Base-by-base conservation (phyloP, 1,139 yeast genomes). In the Taphrina betulina region DNA sequence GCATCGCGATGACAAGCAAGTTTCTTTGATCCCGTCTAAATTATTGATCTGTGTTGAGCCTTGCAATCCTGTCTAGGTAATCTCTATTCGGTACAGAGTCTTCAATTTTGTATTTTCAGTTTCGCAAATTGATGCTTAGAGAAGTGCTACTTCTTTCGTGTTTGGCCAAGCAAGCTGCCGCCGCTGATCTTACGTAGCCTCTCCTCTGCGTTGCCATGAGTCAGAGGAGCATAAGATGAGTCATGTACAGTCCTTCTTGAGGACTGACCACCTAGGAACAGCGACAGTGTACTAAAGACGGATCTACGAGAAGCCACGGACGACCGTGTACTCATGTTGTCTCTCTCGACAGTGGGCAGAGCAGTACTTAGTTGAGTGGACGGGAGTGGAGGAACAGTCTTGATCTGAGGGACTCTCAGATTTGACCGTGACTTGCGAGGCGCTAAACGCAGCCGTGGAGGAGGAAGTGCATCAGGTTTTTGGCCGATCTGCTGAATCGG, bases 241-340 rank as follows among this genome's bases (percentile, higher is more conserved):
- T 41, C 35, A 5, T 14, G 26, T 10, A 17, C 17, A 14, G 23
- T 28, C 2, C 48, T 24, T 10, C 24, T 5, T 19, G 48, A 19
- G 1, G 38, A 22, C 38, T 29, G 48, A 7, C 48, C 48, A 8
- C 48, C 16, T 5, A 43, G 38, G 19, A 31, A 43, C 26, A 12
- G 14, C 2, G 48, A 43, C 19, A 43, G 26, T 14, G 48, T 43
- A 19, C 48, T 43, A 20, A 31, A 23, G 48, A 43, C 29, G 8
- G 48, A 43, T n/a, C 38, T 12, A n/a, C 26, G 36, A 14, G 48
- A 43, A 7, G 48, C 48, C 48, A 43, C 31, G 19, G 48, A 43
- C 12, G 48, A 43, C 20, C 48, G 12, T 14, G 48, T 43, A 33
- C 48, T 43, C 28, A 43, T 10, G 17, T 43, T 43, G 29, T 43